These are phyloP conservation scores for Stemphylium beticola DNA, from an alignment of 2,329 filamentous ascomycete species.

Conservation along the genomic window DNA sequence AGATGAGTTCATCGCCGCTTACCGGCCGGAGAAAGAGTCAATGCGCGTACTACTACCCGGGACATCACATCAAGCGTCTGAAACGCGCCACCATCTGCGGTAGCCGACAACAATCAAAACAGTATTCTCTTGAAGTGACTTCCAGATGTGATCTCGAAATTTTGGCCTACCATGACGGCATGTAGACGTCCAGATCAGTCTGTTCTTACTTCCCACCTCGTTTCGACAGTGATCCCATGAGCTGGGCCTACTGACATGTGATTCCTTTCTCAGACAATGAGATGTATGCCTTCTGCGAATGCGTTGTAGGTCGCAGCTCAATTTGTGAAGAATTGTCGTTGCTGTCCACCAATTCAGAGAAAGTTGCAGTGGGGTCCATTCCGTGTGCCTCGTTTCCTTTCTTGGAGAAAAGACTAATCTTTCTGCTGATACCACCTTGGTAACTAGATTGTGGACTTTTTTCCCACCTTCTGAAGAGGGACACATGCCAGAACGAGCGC, in stretches of 20 bases:
- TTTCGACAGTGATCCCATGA: neutral
- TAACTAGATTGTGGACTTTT: neutral
- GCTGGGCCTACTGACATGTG: no score
- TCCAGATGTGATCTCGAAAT: no score
- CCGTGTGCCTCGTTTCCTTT: neutral
- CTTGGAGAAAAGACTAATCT: slow-evolving; percentile 6
- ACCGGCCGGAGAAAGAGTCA: no score
- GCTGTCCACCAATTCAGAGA: slow-evolving; percentile 2
- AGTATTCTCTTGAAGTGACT: no score
- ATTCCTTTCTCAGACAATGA: no score
- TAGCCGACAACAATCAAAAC: no score
- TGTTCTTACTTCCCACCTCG: neutral
- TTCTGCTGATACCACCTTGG: slow-evolving; percentile 1
- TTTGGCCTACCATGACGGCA: no score
- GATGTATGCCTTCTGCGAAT: neutral
- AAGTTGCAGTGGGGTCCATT: neutral
- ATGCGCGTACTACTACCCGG: no score
- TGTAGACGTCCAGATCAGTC: no score
- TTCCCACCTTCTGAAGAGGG: slow-evolving; percentile 7
- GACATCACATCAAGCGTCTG: no score
- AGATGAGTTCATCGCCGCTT: no score
- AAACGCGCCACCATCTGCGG: no score
- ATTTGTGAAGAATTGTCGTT: slow-evolving; percentile 7
- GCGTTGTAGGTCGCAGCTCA: neutral
- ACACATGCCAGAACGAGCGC: slow-evolving; percentile 30